Conservation (phyloP, 2,329 filamentous ascomycete species). For the Colletotrichum gigasporum region DNA sequence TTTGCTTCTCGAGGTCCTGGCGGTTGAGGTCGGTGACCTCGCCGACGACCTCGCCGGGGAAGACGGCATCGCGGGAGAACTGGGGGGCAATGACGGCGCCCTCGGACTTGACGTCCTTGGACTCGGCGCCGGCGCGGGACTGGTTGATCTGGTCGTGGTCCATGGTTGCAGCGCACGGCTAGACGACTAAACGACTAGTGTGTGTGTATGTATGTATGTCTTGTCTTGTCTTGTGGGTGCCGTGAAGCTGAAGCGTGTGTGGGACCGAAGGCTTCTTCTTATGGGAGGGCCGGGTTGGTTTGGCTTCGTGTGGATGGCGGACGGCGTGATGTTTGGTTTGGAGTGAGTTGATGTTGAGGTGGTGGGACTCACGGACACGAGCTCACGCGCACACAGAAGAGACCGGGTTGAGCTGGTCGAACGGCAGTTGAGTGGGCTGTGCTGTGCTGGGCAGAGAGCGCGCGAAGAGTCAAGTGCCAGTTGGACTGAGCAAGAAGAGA, state of each 20-base stretch:
- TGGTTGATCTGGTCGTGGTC: slow-evolving; percentile 31
- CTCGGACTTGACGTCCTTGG: slow-evolving; percentile 28
- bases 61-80: slow-evolving; percentile 30
- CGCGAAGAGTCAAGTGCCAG: slow-evolving; percentile 11
- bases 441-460: background rate
- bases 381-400: background rate
- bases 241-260: no score
- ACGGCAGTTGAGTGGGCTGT: slow-evolving; percentile 10
- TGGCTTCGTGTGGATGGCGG: background rate
- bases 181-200: background rate
- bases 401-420: slow-evolving; percentile 25
- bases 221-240: no score
- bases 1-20: slow-evolving; percentile 56
- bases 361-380: background rate
- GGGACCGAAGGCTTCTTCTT: no score
- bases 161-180: slow-evolving; percentile 18
- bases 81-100: slow-evolving; percentile 27
- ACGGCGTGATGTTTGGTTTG: background rate
- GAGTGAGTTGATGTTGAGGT: background rate
- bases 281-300: no score
- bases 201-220: background rate
- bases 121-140: slow-evolving; percentile 2
- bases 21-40: slow-evolving; percentile 40
- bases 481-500: slow-evolving; percentile 10
- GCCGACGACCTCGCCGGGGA: slow-evolving; percentile 38